These are phyloP conservation scores for Citrus maxima DNA, from an alignment of 345 rosid species.

Conservation along the genomic window DNA sequence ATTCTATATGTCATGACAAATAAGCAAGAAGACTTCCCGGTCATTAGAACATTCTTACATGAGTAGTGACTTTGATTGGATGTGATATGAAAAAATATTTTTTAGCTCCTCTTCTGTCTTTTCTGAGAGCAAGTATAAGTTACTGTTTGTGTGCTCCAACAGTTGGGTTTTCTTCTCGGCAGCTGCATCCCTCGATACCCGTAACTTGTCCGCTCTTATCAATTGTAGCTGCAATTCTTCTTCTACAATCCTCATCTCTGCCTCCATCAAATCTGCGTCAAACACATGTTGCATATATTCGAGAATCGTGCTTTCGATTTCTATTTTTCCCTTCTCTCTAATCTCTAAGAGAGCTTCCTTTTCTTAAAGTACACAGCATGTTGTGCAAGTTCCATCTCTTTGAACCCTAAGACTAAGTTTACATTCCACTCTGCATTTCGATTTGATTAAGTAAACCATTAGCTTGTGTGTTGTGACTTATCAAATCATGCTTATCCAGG, in stretches of 20 bases:
- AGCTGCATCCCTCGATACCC: slow-evolving; percentile 23
- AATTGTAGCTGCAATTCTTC: slow-evolving; percentile 37
- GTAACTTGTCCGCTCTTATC: slow-evolving; percentile 38
- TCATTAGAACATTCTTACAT: too few relatives aligned
- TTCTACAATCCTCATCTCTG: slow-evolving; percentile 41
- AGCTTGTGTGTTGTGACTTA: too few relatives aligned
- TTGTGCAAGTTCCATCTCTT: slow-evolving; percentile 34
- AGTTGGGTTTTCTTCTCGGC: slow-evolving; percentile 27
- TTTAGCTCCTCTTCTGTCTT: slow-evolving; percentile 45
- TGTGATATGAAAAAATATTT: slow-evolving; percentile 27
- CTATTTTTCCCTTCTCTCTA: slow-evolving; percentile 41
- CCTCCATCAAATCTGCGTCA: slow-evolving; percentile 49
- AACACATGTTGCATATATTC: slow-evolving; percentile 58
- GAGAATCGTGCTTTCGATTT: slow-evolving; percentile 36
- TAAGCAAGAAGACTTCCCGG: too few relatives aligned
- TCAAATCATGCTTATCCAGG: background rate
- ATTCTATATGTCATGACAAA: too few relatives aligned
- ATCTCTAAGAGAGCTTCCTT: slow-evolving; percentile 50
- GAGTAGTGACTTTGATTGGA: slow-evolving; percentile 26
- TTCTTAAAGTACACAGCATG: slow-evolving; percentile 47
- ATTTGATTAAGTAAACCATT: background rate
- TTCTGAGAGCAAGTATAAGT: slow-evolving; percentile 20
- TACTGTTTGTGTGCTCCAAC: slow-evolving; percentile 22
- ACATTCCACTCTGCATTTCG: too few relatives aligned
- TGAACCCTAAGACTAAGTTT: slow-evolving; percentile 35